Evolutionary conservation across 1,284 basidiomycete genomes (phyloP), one percentile per base, ranked within the genome.

Genomic region (Neotropicomus parvogracilis): DNA sequence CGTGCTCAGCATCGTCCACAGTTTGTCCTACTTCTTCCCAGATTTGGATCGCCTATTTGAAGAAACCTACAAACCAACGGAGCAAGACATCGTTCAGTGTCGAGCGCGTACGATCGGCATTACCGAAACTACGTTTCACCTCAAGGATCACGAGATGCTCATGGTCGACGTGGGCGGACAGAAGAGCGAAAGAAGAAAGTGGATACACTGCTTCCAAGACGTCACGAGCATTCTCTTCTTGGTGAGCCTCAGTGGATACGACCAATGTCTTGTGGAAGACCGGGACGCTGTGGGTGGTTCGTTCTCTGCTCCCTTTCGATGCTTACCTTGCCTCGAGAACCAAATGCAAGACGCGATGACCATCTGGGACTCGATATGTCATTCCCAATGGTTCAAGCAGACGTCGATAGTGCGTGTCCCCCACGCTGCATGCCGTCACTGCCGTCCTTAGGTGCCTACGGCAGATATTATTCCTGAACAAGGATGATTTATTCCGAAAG

Each of bases 321-420:
- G 12, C 42, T 50, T 31, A 47, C 31, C n/a, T 39, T 7, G 35
- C n/a, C 26, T 52, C 11, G 58, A 91, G 88, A 94, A 91, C 68
- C 91, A 89, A 85, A 95, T 97, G 92, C 88, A 93, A 71, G 94
- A 95, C 60, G 90, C 93, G 1, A 85, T 97, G 79, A 91, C 91
- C 41, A 91, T 97, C 40, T 97, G 92, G 83, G 92, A 95, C 63
- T 94, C 91, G 36, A 91, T 94, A 74, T 90, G 88, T 70, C 88
- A 91, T 64, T 91, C 88, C 19, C 88, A 91, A 59, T 92, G 93
- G 92, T 97, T 97, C 71, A 83, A 86, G 65, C 80, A 86, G 55
- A 93, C 93, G 1, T 92, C 91, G 4, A 92, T 95, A 58, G 90
- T 91, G 55, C 43, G 54, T 45, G n/a, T 46, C 35, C 17, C 41